A percentile compares a stretch with the other conserved stretches of the same genome.
Conservation (phyloP, 1,284 basidiomycete genomes). For the Fomitopsis betulina region DNA sequence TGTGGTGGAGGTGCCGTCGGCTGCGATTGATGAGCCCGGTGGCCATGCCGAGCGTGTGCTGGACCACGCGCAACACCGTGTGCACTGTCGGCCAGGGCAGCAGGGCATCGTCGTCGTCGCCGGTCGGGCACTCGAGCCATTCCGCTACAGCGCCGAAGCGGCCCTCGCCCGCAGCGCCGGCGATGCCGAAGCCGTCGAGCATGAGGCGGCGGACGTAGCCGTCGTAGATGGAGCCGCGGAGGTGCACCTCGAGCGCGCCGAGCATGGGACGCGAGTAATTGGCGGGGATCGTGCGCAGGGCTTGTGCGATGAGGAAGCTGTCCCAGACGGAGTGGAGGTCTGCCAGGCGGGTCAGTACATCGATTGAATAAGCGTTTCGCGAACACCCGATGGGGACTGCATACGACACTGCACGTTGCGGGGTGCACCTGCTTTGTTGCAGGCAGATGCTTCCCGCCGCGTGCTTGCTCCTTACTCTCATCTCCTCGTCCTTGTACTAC, state of each 20-base stretch:
- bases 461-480: background rate
- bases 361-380: too few relatives aligned
- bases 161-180: constrained; percentile 19
- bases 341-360: constrained; percentile 24
- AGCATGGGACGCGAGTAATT: constrained; percentile 73
- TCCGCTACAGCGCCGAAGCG: constrained; percentile 55
- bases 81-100: constrained; percentile 1
- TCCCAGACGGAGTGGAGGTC: constrained; percentile 90
- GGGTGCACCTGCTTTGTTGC: too few relatives aligned
- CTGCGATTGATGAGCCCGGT: background rate
- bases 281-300: constrained; percentile 63
- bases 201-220: constrained; percentile 84
- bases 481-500: background rate
- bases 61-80: background rate
- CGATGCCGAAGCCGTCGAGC: constrained; percentile 66
- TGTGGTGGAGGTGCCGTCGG: background rate
- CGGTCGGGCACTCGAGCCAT: constrained; percentile 67
- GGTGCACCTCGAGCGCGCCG: constrained; percentile 58
- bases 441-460: background rate
- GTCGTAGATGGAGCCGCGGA: constrained; percentile 83
- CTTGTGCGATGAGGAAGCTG: constrained; percentile 73
- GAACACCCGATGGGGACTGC: too few relatives aligned
- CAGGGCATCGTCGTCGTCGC: background rate
- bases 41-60: background rate
- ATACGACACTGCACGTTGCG: background rate